These are phyloP conservation scores for Pleurotus sapidus DNA, from an alignment of 768 basidiomycete genomes.

Conservation along the genomic window DNA sequence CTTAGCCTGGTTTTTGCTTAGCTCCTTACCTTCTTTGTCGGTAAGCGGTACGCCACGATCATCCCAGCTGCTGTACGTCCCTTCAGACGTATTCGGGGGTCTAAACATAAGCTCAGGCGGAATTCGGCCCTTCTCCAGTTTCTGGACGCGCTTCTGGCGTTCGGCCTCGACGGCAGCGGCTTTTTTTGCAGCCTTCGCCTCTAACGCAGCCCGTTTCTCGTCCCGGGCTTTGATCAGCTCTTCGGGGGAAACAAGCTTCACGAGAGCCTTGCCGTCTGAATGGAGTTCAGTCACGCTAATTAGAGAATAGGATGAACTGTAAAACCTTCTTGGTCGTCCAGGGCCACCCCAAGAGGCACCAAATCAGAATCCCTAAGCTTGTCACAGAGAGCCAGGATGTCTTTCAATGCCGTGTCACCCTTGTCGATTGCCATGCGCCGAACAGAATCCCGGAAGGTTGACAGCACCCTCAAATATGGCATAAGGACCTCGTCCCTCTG, in stretches of 20 bases:
- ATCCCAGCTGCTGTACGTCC: constrained; percentile 81
- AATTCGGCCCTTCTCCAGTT: constrained; percentile 82
- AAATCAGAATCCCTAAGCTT: constrained; percentile 86
- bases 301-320: background rate
- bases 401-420: constrained; percentile 61
- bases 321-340: constrained; percentile 94
- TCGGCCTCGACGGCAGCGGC: constrained; percentile 64
- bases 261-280: constrained; percentile 89
- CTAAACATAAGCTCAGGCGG: constrained; percentile 80
- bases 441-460: constrained; percentile 89
- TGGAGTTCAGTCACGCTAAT: constrained; percentile 1
- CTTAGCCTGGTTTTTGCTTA: constrained; percentile 81
- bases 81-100: constrained; percentile 72
- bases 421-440: constrained; percentile 78
- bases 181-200: constrained; percentile 80
- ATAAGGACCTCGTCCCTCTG: constrained; percentile 84
- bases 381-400: constrained; percentile 87
- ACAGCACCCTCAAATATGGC: constrained; percentile 84
- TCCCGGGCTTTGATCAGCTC: constrained; percentile 83
- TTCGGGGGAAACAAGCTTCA: constrained; percentile 84
- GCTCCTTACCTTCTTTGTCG: constrained; percentile 80
- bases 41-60: constrained; percentile 80
- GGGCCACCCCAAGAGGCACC: constrained; percentile 90
- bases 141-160: constrained; percentile 65
- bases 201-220: constrained; percentile 74